Evolutionary conservation across 768 basidiomycete species (phyloP), one percentile per base, ranked within the genome.

Genomic region (Galerina sulciceps): DNA sequence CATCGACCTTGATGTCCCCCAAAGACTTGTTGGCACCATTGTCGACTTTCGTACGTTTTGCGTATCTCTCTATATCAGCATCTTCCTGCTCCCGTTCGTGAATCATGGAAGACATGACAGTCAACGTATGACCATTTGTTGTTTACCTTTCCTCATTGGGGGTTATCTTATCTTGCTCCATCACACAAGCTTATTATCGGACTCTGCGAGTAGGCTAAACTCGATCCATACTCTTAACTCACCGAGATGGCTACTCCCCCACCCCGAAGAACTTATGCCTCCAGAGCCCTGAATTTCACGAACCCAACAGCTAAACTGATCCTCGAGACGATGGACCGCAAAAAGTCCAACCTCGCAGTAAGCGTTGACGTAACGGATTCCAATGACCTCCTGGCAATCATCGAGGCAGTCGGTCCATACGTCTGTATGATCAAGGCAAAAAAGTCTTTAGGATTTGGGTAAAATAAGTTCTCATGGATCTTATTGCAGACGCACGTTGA

Each of bases 381-480:
- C 53, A 80, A 77, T 14, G 89, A 94, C 66, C 89, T 98, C 67
- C 79, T 99, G 37, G 80, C 85, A 47, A 90, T 99, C 69, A 87
- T 97, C 63, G 90, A 95, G 64, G 83, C 84, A 10, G 95, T 97
- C 56, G 97, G 93, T 10, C 91, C 92, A 10, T 88, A 88, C 67
- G 87, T 92, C 67, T 97, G 94, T 82, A 86, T 97, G 61, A 86
- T 99, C 81, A 99, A 99, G 90, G 96, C 81, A 85, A 76, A 62
- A 49, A 55, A 60, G 61, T 69, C 54, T 61, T 41, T 54, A 60
- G 55, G 60, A 49, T 55, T 42, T 38, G 26, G 18, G 18, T 22
- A 38, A 22, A n/a, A 52, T 40, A 2, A 17, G 57, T 69, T 63
- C 69, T 75, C 47, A 71, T 65, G 22, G 44, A 63, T 54, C 51